Evolutionary conservation across 108 stramenopile genomes (phyloP), one percentile per base, ranked within the genome.

Genomic region (Pelagomonas calceolata): DNA sequence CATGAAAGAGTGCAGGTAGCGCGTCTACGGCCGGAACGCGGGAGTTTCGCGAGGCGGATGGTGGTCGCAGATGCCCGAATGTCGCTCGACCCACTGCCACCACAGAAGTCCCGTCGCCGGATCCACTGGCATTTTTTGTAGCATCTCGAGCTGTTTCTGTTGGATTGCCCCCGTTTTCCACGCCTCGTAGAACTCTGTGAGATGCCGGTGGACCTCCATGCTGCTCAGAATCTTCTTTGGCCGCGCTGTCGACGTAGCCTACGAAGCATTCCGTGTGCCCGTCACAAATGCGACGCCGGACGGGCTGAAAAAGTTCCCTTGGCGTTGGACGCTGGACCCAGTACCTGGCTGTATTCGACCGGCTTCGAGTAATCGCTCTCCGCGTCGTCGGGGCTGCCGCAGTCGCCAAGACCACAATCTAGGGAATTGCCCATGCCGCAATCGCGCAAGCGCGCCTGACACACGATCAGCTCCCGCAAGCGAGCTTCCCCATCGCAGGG

Each of bases 81-180:
- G 51, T 3, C 51, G 51, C 51, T 60, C 51, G 51, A 60, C 51
- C 51, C 51, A 60, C 51, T 60, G 51, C 51, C 51, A 60, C 51
- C 51, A 60, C 7, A 60, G 26, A 3, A 60, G 51, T 17, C 51
- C 51, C 21, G 51, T 60, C 51, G 51, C 51, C 21, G 51, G 51
- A 26, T 60, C 51, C 21, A 60, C 51, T 17, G 51, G 51, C 51
- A 60, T 60, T 26, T 60, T 60, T 26, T 60, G 51, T 17, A 60
- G 51, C 51, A 60, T 60, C 51, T 60, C 51, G 51, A 60, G 51
- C 51, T 60, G 51, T 26, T 60, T 60, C 10, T 60, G 51, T 26
- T 60, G 51, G 10, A 60, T 60, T 3, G 51, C 29, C 21, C 51
- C 51, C 51, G 51, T 60, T 12, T 60, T 60, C 51, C 51, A 60